Evolutionary conservation across 306 rosid species (phyloP), one percentile per base, ranked within the genome.

Genomic region (Parietaria judaica): DNA sequence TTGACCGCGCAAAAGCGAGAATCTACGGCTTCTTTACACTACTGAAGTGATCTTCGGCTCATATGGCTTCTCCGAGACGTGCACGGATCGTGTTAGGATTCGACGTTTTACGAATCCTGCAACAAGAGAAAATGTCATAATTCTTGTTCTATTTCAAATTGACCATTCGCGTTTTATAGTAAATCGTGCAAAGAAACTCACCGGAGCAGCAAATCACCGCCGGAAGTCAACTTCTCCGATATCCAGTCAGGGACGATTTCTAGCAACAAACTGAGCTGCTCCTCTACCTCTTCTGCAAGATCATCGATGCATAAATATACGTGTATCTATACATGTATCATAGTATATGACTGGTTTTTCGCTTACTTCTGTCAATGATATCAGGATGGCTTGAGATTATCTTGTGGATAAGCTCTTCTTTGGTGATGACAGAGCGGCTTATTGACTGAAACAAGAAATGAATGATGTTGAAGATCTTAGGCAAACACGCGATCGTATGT

Each of bases 241-340:
- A 88, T 92, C 96, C 97, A 92, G 11, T 84, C 94, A 0, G 97
- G 99, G 53, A 58, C 86, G 60, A 92, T 61, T 76, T 92, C 95
- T 9, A 72, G 57, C 75, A 86, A 57, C 76, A 88, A 75, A 56
- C 49, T 56, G 14, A 92, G 69, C 54, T 81, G 95, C 64, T 94
- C 97, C 72, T 86, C 84, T 39, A 82, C 80, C 74, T 94, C 95
- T 38, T 80, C 95, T 88, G 59, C 16, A 56, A 67, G 70, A n/a
- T 54, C 11, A 73, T 23, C 31, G 31, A 23, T 23, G 31, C 31
- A 23, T 23, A 23, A 23, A 23, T 23, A 23, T 23, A 23, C 31
- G 31, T 23, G 31, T 23, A 23, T 23, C 31, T 23, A 23, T 23
- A 23, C 37, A 43, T 13, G 17, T 53, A 45, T 15, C 6, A 17